A percentile compares a stretch with the other conserved stretches of the same genome.
These are phyloP conservation scores for Scytalidium sp. DNA, from an alignment of 2,329 filamentous ascomycete genomes.

Conservation along the genomic window DNA sequence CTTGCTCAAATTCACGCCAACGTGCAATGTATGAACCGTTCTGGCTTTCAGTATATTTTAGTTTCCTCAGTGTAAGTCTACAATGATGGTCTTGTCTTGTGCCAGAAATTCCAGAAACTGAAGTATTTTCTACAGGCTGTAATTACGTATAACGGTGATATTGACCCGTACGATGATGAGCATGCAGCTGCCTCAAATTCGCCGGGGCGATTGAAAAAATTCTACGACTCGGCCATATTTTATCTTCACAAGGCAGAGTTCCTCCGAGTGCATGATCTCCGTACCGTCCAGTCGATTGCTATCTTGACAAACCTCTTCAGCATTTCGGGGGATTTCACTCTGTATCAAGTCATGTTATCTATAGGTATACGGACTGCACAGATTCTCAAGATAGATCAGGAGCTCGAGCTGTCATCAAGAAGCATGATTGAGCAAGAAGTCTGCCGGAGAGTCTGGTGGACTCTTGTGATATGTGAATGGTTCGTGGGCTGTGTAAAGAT, in stretches of 20 bases:
- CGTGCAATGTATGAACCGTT: background rate
- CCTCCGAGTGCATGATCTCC: constrained; percentile 8
- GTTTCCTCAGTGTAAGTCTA: constrained; percentile 9
- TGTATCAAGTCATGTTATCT: too few species aligned
- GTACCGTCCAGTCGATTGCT: constrained; percentile 14
- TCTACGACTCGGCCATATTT: constrained; percentile 14
- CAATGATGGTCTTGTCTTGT: background rate
- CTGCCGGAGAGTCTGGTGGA: constrained; percentile 1
- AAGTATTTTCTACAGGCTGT: constrained; percentile 1
- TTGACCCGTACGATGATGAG: background rate
- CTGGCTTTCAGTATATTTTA: constrained; percentile 18
- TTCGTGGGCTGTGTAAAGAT: too few species aligned
- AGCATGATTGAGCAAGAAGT: too few species aligned
- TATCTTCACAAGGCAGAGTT: constrained; percentile 13
- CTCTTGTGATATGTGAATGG: constrained; percentile 3
- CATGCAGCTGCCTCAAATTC: constrained; percentile 4
- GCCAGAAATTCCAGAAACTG: too few species aligned
- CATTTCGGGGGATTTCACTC: constrained; percentile 11
- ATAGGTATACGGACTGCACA: too few species aligned
- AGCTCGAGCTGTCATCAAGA: too few species aligned
- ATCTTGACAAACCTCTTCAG: constrained; percentile 16
- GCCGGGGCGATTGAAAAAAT: too few species aligned
- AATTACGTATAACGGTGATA: constrained; percentile 1
- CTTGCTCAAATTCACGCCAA: background rate
- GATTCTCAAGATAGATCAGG: too few species aligned